phyloP scores from a whole-genome alignment of 345 rosid genomes.

The Syzygium jambos region DNA sequence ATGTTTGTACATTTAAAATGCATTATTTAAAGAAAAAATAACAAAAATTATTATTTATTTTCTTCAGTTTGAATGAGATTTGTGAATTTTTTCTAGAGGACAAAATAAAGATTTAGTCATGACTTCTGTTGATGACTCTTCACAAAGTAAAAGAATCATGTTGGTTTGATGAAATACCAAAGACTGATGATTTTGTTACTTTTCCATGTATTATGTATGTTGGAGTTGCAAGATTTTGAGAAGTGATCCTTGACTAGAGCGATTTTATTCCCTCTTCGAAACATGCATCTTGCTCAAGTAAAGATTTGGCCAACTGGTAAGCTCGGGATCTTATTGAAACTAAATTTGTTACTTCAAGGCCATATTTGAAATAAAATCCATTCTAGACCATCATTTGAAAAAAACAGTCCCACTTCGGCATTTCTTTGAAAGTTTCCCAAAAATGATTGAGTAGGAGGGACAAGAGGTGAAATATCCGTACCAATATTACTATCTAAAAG shows the following conservation, averaged over 20 bases:
- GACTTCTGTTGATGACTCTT: not conserved
- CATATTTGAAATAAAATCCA: accelerated
- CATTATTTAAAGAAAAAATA: not conserved
- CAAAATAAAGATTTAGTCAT: no score
- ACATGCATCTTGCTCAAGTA: not conserved
- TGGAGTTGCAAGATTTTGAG: not conserved
- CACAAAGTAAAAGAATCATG: not conserved
- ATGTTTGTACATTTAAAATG: not conserved
- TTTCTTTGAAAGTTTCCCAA: not conserved
- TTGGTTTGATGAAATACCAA: not conserved
- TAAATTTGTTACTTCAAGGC: accelerated
- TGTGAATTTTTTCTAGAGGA: not conserved
- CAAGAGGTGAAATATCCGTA: not conserved
- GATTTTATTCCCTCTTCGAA: not conserved
- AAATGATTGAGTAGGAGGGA: not conserved
- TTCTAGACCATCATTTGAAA: accelerated
- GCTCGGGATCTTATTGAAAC: accelerated
- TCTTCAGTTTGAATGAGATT: not conserved
- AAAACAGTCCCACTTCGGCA: accelerated
- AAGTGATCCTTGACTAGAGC: not conserved
- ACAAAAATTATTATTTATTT: not conserved
- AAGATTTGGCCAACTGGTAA: accelerated
- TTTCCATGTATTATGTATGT: not conserved
- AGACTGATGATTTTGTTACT: not conserved
- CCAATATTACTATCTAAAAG: not conserved